Conservation (phyloP, 306 rosid genomes). For the Adenanthera pavonina region DNA sequence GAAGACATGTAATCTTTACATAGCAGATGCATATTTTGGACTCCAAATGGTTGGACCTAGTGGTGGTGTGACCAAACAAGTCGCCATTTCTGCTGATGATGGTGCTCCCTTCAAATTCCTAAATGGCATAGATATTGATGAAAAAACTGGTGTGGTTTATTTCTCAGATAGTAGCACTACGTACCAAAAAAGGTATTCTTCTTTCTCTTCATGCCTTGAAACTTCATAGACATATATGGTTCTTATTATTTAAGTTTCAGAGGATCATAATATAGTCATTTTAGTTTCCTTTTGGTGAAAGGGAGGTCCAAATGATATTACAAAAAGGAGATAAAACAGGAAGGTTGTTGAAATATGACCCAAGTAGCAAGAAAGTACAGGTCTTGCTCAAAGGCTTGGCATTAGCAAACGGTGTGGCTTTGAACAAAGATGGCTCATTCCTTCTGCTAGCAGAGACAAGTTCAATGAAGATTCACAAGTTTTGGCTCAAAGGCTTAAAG, state of each 20-base stretch:
- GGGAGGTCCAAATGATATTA: conserved; percentile 40
- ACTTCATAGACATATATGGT: not conserved
- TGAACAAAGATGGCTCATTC: too few relatives aligned
- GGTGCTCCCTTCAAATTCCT: conserved; percentile 49
- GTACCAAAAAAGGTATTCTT: conserved; percentile 53
- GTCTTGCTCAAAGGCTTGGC: conserved; percentile 45
- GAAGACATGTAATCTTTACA: conserved; percentile 23
- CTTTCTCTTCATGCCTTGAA: not conserved
- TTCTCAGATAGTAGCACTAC: conserved; percentile 56
- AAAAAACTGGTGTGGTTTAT: conserved; percentile 48
- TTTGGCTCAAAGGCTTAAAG: conserved; percentile 50
- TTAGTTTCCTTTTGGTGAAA: not conserved
- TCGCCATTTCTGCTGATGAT: conserved; percentile 46
- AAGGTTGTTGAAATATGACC: conserved; percentile 41
- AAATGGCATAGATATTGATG: conserved; percentile 58
- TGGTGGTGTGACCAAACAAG: conserved; percentile 50
- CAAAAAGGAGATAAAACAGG: conserved; percentile 50
- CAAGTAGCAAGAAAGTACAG: conserved; percentile 19
- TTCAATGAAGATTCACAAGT: conserved; percentile 23
- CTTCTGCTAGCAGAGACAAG: conserved; percentile 9
- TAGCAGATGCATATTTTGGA: conserved; percentile 62
- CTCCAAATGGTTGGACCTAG: conserved; percentile 41
- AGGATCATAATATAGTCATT: too few relatives aligned
- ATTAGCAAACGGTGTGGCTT: conserved; percentile 1
- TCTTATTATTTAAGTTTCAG: too few relatives aligned